Base-by-base conservation (phyloP, 1,284 basidiomycete species). In the Trichosporon ovoides region DNA sequence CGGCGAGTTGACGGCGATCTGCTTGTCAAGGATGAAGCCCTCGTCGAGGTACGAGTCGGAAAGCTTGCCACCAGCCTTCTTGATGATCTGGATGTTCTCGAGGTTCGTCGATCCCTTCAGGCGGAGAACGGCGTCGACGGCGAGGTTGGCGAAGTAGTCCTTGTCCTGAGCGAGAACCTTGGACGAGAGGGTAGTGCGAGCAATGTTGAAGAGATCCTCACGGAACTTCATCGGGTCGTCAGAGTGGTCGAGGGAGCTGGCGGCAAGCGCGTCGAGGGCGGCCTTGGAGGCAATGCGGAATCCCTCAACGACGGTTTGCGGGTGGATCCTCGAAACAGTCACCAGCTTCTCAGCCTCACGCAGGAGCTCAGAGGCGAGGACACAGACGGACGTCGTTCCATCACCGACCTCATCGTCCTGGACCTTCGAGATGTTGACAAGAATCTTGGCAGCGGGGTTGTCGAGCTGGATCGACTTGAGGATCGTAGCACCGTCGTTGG, bases 341-440 rank as follows among this genome's bases (percentile, higher is more conserved):
- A 98, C 90, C 66, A 99, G 79, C 79, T 93, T 95, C 79, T 99
- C 95, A 6, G 95, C 96, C 79, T 98, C 96, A 59, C 96, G 80
- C 64, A 99, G 75, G 59, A 98, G 79, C 74, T 98, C 96, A 12
- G 91, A 85, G 1, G 94, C 91, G 11, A 99, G 80, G 1, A 99
- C 94, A 64, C 91, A 93, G 36, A 98, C 95, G 53, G 83, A 87
- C 11, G 94, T 98, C 22, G 94, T 98, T 28, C 96, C 96, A 78
- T 98, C 96, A 16, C 96, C 96, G 50, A 99, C 87, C 79, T 99
- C 96, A 75, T 99, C 96, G 72, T 99, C 96, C 79, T 98, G 96
- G 16, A 98, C 94, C 76, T 99, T 98, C n/a, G 91, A 95, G 76
- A 99, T 98, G 79, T 98, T 98, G 72, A 98, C 96, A 55, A 98